Conservation (phyloP, 2,329 filamentous ascomycete genomes). For the Achaetomium macrosporum region DNA sequence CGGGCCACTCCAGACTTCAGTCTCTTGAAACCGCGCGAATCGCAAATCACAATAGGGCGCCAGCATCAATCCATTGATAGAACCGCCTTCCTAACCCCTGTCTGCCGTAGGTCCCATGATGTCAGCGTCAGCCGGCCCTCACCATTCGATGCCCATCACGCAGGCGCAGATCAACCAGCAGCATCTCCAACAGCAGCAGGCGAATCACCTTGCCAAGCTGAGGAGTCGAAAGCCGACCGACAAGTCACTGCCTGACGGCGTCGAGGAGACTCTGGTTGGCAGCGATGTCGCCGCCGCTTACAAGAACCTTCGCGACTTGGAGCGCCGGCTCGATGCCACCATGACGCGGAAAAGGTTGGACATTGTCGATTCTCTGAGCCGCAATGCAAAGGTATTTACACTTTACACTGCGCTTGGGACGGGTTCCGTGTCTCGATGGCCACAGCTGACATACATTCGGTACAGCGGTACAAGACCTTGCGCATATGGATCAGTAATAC, state of each 20-base stretch:
- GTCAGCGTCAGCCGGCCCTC: constrained; percentile 46
- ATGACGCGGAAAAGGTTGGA: constrained; percentile 94
- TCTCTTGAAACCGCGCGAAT: constrained; percentile 4
- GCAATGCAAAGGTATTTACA: constrained; percentile 58
- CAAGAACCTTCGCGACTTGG: constrained; percentile 74
- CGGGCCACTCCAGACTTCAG: background rate
- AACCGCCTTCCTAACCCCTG: background rate
- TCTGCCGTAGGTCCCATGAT: constrained; percentile 47
- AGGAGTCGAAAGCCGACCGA: constrained; percentile 88
- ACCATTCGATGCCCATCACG: constrained; percentile 46
- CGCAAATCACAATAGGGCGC: background rate
- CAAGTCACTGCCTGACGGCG: constrained; percentile 85
- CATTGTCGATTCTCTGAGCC: constrained; percentile 73
- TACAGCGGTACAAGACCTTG: constrained; percentile 70
- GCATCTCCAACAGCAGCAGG: constrained; percentile 37
- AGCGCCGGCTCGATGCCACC: constrained; percentile 81
- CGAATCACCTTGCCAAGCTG: constrained; percentile 66
- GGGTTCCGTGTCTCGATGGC: background rate
- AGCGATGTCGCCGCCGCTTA: constrained; percentile 80
- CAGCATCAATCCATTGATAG: background rate
- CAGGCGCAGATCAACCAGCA: constrained; percentile 50
- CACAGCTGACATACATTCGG: constrained; percentile 4
- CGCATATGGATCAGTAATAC: constrained; percentile 95
- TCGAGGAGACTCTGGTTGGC: constrained; percentile 64
- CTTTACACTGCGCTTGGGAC: constrained; percentile 5